Evolutionary conservation across 176 grass and related monocot species (phyloP).

Genomic region (Stipa capillata): DNA sequence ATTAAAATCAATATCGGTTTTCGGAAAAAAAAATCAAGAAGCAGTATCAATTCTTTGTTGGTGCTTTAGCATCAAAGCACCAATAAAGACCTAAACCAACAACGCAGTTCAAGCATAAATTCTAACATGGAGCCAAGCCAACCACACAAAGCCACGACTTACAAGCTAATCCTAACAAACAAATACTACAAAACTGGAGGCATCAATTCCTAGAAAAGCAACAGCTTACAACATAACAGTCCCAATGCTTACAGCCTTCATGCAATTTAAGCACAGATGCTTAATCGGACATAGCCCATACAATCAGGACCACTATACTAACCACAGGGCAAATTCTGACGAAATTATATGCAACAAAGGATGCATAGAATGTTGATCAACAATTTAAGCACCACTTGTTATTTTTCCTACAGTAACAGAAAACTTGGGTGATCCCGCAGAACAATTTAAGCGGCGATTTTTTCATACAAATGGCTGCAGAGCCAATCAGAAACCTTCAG

Average conservation of each 20-base stretch:
- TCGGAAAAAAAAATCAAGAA: neutral
- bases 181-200: neutral
- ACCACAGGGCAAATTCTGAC: neutral
- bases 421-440: neutral
- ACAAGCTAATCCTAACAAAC: neutral
- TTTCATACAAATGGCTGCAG: neutral
- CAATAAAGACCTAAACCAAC: conserved; percentile 14
- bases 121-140: neutral
- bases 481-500: neutral
- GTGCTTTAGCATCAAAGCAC: conserved; percentile 8
- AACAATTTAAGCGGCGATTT: neutral
- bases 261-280: conserved; percentile 11
- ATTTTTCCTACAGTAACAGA: neutral
- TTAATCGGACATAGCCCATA: neutral
- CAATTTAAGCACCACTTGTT: neutral
- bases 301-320: neutral
- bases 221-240: neutral
- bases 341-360: neutral
- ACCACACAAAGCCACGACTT: neutral
- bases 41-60: neutral
- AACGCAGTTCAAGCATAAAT: neutral
- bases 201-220: neutral
- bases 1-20: too few relatives aligned
- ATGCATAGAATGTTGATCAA: neutral
- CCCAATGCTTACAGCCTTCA: neutral